phyloP scores from a whole-genome alignment of 2,329 filamentous ascomycete genomes.

The Diaporthe humulicola region DNA sequence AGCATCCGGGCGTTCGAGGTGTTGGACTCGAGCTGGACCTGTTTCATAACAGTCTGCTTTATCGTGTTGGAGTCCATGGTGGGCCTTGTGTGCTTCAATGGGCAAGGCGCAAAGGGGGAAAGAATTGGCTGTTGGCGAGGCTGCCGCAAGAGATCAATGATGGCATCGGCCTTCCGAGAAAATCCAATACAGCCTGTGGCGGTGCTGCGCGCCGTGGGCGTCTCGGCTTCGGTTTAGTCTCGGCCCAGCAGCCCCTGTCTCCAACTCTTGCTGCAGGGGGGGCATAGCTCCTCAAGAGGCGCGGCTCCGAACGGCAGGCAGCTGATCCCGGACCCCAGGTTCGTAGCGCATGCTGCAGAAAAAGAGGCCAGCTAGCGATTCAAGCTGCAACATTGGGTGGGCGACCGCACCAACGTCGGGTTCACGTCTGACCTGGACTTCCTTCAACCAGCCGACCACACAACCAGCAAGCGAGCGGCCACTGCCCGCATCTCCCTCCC shows the following conservation, averaged over 20 bases:
- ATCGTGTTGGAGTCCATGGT: slow-evolving; percentile 70
- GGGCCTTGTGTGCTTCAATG: neutral
- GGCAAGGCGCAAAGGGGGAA: neutral
- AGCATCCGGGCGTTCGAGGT: slow-evolving; percentile 77
- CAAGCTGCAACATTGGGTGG: slow-evolving; percentile 34
- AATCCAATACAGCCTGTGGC: slow-evolving; percentile 37
- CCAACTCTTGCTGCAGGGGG: slow-evolving; percentile 29
- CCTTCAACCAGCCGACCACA: slow-evolving; percentile 36
- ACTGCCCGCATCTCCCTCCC: slow-evolving; percentile 37
- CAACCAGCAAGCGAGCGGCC: slow-evolving; percentile 39
- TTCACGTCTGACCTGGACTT: slow-evolving; percentile 32
- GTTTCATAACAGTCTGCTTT: slow-evolving; percentile 74
- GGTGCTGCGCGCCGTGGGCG: slow-evolving; percentile 23
- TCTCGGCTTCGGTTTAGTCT: slow-evolving; percentile 26
- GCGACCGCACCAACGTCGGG: slow-evolving; percentile 18
- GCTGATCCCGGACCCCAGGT: slow-evolving; percentile 36
- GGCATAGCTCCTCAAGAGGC: slow-evolving; percentile 24
- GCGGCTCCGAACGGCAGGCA: slow-evolving; percentile 24
- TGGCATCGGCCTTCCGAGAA: slow-evolving; percentile 38
- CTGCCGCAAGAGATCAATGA: slow-evolving; percentile 35
- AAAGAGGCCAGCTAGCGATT: slow-evolving; percentile 47
- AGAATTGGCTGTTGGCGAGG: neutral
- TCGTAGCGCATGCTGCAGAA: slow-evolving; percentile 38
- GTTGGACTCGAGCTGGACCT: slow-evolving; percentile 74
- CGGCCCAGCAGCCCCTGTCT: slow-evolving; percentile 25